These are phyloP conservation scores for Geosmithia flava DNA, from an alignment of 2,329 filamentous ascomycete genomes.

Conservation along the genomic window DNA sequence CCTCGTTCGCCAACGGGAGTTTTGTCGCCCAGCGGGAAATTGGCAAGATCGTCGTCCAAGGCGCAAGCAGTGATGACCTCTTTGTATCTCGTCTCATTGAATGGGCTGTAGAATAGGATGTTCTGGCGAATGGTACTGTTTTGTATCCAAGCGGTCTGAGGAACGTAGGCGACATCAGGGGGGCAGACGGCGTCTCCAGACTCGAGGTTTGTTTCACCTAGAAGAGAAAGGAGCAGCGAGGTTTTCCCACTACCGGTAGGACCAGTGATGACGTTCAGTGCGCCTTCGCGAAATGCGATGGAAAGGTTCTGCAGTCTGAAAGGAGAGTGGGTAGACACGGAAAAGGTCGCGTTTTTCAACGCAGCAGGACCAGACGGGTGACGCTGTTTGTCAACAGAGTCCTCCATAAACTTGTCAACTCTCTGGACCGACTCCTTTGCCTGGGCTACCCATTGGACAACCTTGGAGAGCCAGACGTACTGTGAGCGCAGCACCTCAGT, in stretches of 20 bases:
- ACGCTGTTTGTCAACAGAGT: not conserved
- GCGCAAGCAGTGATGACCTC: constrained; percentile 43
- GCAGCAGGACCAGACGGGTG: not conserved
- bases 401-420: not conserved
- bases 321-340: too few species aligned
- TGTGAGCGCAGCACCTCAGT: not conserved
- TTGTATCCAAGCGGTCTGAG: constrained; percentile 45
- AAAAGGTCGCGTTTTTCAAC: not conserved
- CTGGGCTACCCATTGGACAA: not conserved
- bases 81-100: constrained; percentile 40
- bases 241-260: constrained; percentile 45
- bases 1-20: constrained; percentile 43
- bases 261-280: constrained; percentile 40
- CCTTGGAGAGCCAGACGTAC: not conserved
- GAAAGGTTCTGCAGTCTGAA: not conserved
- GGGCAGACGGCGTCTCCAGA: constrained; percentile 33
- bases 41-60: constrained; percentile 33
- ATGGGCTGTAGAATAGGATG: constrained; percentile 39
- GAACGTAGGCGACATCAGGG: constrained; percentile 38
- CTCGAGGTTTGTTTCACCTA: constrained; percentile 41
- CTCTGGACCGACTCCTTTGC: not conserved
- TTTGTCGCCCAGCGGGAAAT: constrained; percentile 35
- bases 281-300: constrained; percentile 37
- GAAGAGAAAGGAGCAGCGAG: constrained; percentile 37
- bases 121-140: constrained; percentile 43